Conservation (phyloP, 2,329 filamentous ascomycete species). For the Fusarium scirpi region DNA sequence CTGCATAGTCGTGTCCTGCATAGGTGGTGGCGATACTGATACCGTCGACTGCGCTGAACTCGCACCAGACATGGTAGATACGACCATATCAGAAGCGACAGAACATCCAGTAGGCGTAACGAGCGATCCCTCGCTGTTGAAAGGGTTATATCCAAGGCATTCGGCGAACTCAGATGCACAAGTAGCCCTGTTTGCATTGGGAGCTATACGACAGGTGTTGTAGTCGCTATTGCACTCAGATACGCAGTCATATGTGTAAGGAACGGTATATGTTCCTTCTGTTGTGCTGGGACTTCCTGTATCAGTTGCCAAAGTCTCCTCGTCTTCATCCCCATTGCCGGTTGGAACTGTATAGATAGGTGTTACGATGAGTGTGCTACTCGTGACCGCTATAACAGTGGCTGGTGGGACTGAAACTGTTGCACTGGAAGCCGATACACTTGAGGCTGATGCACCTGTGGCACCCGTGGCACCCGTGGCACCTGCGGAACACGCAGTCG, state of each 20-base stretch:
- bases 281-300: background rate
- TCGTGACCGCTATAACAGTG: background rate
- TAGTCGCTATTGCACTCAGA: conserved; percentile 1
- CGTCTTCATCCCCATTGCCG: background rate
- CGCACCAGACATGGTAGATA: background rate
- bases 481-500: background rate
- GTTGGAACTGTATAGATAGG: background rate
- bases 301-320: background rate
- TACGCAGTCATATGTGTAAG: conserved; percentile 14
- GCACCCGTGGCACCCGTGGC: background rate
- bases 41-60: background rate
- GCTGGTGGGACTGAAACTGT: background rate
- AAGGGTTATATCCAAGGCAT: conserved; percentile 20
- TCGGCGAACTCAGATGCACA: conserved; percentile 10
- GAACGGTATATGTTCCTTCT: background rate
- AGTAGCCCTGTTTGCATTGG: conserved; percentile 1
- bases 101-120: conserved; percentile 16
- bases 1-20: background rate
- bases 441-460: background rate
- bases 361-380: background rate
- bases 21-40: background rate
- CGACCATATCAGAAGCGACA: background rate
- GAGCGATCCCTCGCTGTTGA: conserved; percentile 1
- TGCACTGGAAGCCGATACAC: background rate
- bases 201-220: background rate